Percentiles rank a stretch among this genome's conserved stretches.
These are phyloP conservation scores for Wickerhamomyces xylosicus DNA, from an alignment of 805 yeast species.

Conservation along the genomic window DNA sequence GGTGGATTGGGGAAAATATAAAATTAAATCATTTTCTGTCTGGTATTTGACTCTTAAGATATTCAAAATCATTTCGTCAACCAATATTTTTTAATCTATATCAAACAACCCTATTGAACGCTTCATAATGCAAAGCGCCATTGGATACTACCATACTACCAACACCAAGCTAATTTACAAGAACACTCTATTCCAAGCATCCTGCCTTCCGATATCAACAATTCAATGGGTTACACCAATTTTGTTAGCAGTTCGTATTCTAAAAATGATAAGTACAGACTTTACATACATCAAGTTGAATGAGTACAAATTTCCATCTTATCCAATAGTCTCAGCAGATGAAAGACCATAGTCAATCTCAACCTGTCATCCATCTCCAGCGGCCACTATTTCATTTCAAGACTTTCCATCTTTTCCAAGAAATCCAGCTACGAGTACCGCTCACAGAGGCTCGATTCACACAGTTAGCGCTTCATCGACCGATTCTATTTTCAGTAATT, in stretches of 20 bases:
- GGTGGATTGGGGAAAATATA: no score
- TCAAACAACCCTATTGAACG: neutral
- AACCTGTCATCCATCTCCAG: neutral
- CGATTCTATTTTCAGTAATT: neutral
- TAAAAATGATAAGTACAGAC: no score
- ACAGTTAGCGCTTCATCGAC: neutral
- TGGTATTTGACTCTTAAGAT: no score
- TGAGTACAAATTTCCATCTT: neutral
- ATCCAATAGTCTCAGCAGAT: neutral
- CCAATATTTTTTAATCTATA: neutral
- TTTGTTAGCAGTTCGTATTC: no score
- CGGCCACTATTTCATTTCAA: neutral
- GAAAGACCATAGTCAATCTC: neutral
- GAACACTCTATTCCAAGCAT: neutral
- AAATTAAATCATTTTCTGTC: no score
- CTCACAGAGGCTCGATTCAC: neutral
- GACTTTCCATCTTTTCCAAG: neutral
- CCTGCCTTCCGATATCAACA: neutral
- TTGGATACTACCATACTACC: neutral
- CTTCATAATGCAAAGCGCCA: neutral
- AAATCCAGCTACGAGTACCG: neutral
- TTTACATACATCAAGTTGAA: neutral
- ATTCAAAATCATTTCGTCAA: no score
- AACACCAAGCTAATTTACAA: neutral
- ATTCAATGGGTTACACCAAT: no score